Percentiles rank a stretch among this genome's conserved stretches.
Conservation (phyloP, 1,284 basidiomycete genomes). For the Ustilago crameri region DNA sequence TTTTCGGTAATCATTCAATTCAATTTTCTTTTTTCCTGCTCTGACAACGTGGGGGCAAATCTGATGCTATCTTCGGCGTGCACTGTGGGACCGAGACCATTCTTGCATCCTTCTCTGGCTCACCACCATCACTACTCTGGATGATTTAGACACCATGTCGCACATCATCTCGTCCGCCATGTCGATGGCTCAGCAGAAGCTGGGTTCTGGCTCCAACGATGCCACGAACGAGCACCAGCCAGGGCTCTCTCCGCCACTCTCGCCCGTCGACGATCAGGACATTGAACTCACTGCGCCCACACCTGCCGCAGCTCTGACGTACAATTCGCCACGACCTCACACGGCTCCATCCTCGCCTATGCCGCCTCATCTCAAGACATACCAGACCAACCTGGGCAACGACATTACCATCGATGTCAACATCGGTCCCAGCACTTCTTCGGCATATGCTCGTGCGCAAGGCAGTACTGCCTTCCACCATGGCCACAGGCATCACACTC, state of each 20-base stretch:
- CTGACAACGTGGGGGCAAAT: slow-evolving; percentile 4
- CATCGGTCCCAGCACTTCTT: slow-evolving; percentile 48
- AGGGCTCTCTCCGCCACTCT: slow-evolving; percentile 56
- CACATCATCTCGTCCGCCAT: slow-evolving; percentile 52
- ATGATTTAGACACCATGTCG: slow-evolving; percentile 21
- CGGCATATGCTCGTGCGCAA: slow-evolving; percentile 46
- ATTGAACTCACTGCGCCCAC: slow-evolving; percentile 51
- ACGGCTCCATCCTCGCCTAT: slow-evolving; percentile 29
- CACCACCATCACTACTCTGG: not conserved
- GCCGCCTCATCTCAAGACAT: slow-evolving; percentile 24
- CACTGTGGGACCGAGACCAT: not conserved
- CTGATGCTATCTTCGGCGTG: not conserved
- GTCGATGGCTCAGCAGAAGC: slow-evolving; percentile 40
- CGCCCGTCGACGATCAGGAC: slow-evolving; percentile 38
- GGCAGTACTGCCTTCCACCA: slow-evolving; percentile 44
- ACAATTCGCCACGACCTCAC: slow-evolving; percentile 3
- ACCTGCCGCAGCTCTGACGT: slow-evolving; percentile 22
- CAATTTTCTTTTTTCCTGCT: slow-evolving; percentile 4
- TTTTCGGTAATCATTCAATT: not conserved
- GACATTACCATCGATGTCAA: slow-evolving; percentile 52
- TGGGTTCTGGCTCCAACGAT: slow-evolving; percentile 25
- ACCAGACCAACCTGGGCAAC: slow-evolving; percentile 27
- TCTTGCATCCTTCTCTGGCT: not conserved
- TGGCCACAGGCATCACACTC: slow-evolving; percentile 31
- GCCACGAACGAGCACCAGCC: slow-evolving; percentile 42